Base-by-base conservation (phyloP, 129 eudicot species). In the Ambrosia trifida region DNA sequence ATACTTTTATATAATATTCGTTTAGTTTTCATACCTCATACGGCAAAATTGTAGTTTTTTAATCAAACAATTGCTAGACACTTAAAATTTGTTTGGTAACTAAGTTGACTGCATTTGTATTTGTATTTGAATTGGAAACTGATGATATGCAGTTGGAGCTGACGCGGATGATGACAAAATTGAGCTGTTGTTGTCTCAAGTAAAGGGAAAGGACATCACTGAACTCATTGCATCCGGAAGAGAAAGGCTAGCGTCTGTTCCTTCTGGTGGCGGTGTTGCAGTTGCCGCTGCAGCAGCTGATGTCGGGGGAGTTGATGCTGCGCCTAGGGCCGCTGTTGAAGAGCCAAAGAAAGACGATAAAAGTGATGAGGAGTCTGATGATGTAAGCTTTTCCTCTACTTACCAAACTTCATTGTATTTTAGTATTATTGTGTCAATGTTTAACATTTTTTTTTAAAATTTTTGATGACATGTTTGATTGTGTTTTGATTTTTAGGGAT, bases 201-300 rank as follows among this genome's bases (percentile, higher is more conserved):
- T 89, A 40, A 77, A 76, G 68, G 89, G 91, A 4, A 86, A 85
- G 63, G 89, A 85, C 64, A 71, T 85, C 11, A 78, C 85, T 5
- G 95, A 85, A 69, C 69, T 88, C 64, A 75, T 88, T 69, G 95
- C 95, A 32, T 79, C 95, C 13, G 95, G 95, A 35, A 81, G 90
- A 56, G 87, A 88, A 80, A 85, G 83, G 46, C 76, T 88, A 44
- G 90, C 88, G 43, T 85, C 95, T 5, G 95, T 88, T 68, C 88
- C 90, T 4, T 74, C 95, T 3, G 90, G 95, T 10, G 87, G 83
- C 38, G 85, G 76, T 64, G 81, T 40, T 18, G 92, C 46, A 11
- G 82, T 54, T 63, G 86, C 68, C 3, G 82, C 87, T 10, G 77
- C 76, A 0, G 72, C 83, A 17, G 43, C 43, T 6, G 44, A 2